Evolutionary conservation across 306 rosid genomes (phyloP).

Genomic region (Delonix regia): DNA sequence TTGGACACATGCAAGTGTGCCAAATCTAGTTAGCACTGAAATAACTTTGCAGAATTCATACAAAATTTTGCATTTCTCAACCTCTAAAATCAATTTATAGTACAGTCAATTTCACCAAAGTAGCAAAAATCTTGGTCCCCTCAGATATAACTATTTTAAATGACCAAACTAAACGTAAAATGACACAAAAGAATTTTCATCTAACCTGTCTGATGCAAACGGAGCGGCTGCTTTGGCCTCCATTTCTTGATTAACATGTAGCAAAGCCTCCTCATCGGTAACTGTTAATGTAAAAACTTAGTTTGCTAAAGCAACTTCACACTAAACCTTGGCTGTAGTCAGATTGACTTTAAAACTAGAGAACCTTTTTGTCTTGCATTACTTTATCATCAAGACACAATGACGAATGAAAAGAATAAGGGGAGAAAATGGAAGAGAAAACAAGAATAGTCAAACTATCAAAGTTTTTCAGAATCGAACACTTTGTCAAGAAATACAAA

Average conservation of each 20-base stretch:
- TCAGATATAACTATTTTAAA: background rate
- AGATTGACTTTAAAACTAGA: constrained; percentile 18
- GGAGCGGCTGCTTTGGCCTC: constrained; percentile 82
- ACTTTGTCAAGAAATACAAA: constrained; percentile 56
- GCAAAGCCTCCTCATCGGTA: constrained; percentile 90
- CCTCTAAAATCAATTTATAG: background rate
- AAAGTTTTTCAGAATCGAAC: constrained; percentile 47
- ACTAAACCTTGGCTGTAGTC: constrained; percentile 19
- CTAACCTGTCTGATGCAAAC: constrained; percentile 72
- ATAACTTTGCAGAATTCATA: background rate
- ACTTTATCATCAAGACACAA: constrained; percentile 36
- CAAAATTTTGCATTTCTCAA: background rate
- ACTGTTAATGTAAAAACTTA: constrained; percentile 63
- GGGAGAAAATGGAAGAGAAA: constrained; percentile 3
- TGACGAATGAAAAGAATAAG: background rate
- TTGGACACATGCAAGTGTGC: background rate
- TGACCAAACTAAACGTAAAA: background rate
- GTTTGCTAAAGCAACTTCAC: constrained; percentile 47
- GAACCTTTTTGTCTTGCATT: constrained; percentile 30
- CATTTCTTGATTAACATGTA: constrained; percentile 89
- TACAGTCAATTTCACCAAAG: background rate
- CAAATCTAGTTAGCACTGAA: background rate
- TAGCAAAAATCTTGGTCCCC: background rate
- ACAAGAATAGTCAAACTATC: constrained; percentile 28
- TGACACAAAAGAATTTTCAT: constrained; percentile 12